Evolutionary conservation across 768 basidiomycete genomes (phyloP).

Genomic region (Lactarius akahatsu): DNA sequence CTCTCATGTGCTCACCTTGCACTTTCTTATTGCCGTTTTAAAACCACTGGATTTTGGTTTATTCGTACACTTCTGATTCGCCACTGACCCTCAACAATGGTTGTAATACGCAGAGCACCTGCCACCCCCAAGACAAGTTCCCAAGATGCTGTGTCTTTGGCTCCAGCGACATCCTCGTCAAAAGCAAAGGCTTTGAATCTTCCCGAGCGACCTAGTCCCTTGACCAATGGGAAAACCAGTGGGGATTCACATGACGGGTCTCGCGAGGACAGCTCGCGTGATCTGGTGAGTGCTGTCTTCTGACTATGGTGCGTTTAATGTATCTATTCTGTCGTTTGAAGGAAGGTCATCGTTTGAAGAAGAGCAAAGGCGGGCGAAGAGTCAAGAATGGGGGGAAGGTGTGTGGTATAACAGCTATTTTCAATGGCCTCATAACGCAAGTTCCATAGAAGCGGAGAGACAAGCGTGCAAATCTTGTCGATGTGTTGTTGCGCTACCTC

Average conservation of each 20-base stretch:
- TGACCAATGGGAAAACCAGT: slow-evolving; percentile 30
- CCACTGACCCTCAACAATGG: slow-evolving; percentile 43
- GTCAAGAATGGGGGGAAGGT: slow-evolving; percentile 34
- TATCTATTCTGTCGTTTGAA: background rate
- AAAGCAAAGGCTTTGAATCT: slow-evolving; percentile 15
- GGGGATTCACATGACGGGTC: background rate
- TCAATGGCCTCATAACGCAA: background rate
- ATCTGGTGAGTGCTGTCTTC: slow-evolving; percentile 15
- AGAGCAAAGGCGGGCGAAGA: slow-evolving; percentile 33
- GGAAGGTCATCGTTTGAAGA: slow-evolving; percentile 30
- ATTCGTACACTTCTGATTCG: slow-evolving; percentile 8
- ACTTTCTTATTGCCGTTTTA: slow-evolving; percentile 9
- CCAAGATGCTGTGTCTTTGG: slow-evolving; percentile 42
- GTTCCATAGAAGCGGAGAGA: slow-evolving; percentile 35
- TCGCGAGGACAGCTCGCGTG: slow-evolving; percentile 21
- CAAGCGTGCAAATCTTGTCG: slow-evolving; percentile 38
- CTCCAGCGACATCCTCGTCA: slow-evolving; percentile 10
- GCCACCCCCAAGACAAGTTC: slow-evolving; percentile 54
- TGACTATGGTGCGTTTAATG: background rate
- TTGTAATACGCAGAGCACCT: slow-evolving; percentile 63
- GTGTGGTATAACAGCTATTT: slow-evolving; percentile 24
- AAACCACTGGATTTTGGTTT: slow-evolving; percentile 25
- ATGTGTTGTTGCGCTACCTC: slow-evolving; percentile 47
- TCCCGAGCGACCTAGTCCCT: slow-evolving; percentile 33
- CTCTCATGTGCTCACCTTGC: slow-evolving; percentile 12